Conservation (phyloP, 495 filamentous ascomycete genomes). For the Cryomyces minteri region DNA sequence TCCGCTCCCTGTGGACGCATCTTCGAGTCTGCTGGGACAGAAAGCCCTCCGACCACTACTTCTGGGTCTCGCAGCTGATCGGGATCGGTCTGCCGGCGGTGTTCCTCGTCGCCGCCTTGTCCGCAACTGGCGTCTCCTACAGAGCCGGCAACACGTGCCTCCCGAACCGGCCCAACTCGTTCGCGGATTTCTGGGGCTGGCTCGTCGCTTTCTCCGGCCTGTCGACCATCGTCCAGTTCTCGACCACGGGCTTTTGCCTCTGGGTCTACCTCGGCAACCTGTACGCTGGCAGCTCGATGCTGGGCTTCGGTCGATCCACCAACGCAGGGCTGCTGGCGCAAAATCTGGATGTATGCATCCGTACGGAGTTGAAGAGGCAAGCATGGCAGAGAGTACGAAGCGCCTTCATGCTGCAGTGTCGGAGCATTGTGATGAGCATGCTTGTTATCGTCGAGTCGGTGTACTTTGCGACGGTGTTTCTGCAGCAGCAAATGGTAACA, state of each 20-base stretch:
- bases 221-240: constrained; percentile 11
- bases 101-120: constrained; percentile 11
- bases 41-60: constrained; percentile 8
- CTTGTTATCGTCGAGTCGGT: constrained; percentile 12
- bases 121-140: constrained; percentile 17
- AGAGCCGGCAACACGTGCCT: constrained; percentile 18
- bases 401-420: constrained; percentile 19
- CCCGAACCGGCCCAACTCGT: constrained; percentile 15
- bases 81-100: constrained; percentile 12
- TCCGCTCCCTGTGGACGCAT: constrained; percentile 20
- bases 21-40: constrained; percentile 22
- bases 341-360: not conserved
- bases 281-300: not conserved
- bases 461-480: constrained; percentile 17
- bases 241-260: constrained; percentile 17
- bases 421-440: constrained; percentile 14
- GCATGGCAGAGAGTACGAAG: constrained; percentile 11
- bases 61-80: not conserved
- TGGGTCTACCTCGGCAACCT: constrained; percentile 12
- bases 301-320: not conserved
- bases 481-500: constrained; percentile 4
- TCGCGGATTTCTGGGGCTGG: constrained; percentile 19
- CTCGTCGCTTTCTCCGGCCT: constrained; percentile 15
- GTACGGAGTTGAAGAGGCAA: not conserved
- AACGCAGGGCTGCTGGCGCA: not conserved